Evolutionary conservation across 1,284 basidiomycete genomes (phyloP), one percentile per base, ranked within the genome.

Genomic region (Moesziomyces parantarcticus): DNA sequence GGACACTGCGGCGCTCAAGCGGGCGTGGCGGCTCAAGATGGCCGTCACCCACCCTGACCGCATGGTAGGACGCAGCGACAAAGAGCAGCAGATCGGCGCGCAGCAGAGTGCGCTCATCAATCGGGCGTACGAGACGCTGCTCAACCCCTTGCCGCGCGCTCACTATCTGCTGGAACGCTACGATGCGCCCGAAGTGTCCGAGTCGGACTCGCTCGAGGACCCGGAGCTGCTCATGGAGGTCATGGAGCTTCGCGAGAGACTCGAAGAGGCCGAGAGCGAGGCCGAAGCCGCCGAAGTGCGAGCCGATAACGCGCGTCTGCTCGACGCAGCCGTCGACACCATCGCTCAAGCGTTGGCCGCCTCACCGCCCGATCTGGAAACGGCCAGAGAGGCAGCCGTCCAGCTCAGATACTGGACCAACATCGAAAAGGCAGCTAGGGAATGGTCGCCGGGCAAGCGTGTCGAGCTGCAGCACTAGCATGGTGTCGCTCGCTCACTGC

Each of bases 331-430:
- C 1, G 48, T 79, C 13, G 47, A 61, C 0, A 55, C 36, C 20
- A 58, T 83, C n/a, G 62, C 59, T 1, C 8, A 58, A 18, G 80
- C 77, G 10, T 83, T 83, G 44, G 60, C 44, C 16, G 10, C 44
- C 18, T 23, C 26, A 0, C 77, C 77, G 29, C 63, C 69, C 2
- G 65, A 81, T 44, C 45, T 71, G 20, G 67, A 70, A 26, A 58
- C 52, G 18, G 75, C 79, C 1, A 53, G 65, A 13, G 39, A 71
- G 47, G 70, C 75, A 2, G 69, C 77, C 0, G 63, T 82, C 29
- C 66, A 80, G 56, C 58, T 83, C 58, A 70, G 81, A 3, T 83
- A 83, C 50, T 83, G 81, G 81, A 76, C 63, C 26, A 83, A 83
- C 50, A 83, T 83, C 46, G 79, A 79, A 6, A 77, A 80, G 54